Evolutionary conservation across 202 grass and related monocot genomes (phyloP).

Genomic region (Cymbopogon flexuosus): DNA sequence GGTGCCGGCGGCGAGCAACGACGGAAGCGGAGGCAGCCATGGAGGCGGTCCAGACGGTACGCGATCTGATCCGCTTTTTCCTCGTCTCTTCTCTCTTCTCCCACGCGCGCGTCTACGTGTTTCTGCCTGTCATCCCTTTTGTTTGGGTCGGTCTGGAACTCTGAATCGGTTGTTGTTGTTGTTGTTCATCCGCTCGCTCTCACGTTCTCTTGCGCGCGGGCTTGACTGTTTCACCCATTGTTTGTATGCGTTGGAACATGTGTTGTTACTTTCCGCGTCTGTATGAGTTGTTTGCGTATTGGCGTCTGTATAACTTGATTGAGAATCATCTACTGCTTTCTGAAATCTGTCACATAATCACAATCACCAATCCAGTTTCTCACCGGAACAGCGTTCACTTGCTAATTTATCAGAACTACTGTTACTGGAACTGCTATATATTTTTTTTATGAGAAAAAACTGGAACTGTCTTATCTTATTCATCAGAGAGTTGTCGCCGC

Average conservation of each 20-base stretch:
- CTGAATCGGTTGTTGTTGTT: not conserved
- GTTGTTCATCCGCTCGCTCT: not conserved
- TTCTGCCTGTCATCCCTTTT: not conserved
- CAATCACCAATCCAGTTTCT: not conserved
- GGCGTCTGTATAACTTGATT: not conserved
- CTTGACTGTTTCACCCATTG: not conserved
- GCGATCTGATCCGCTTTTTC: not conserved
- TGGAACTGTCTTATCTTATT: not conserved
- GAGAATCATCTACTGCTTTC: not conserved
- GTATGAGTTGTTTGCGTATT: not conserved
- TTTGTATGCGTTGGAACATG: not conserved
- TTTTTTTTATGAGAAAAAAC: not conserved
- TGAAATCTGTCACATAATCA: not conserved
- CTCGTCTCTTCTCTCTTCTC: not conserved
- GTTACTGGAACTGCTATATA: not conserved
- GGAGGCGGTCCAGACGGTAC: constrained; percentile 29
- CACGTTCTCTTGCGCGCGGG: not conserved
- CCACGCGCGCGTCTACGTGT: not conserved
- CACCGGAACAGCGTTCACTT: not conserved
- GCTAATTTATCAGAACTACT: not conserved
- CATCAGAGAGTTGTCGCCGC: not conserved
- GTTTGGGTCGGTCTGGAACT: not conserved
- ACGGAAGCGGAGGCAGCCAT: not conserved
- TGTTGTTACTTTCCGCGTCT: not conserved
- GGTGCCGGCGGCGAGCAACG: not conserved